Evolutionary conservation across 108 stramenopile species (phyloP).

Genomic region (Pseudonitzschia pungens): DNA sequence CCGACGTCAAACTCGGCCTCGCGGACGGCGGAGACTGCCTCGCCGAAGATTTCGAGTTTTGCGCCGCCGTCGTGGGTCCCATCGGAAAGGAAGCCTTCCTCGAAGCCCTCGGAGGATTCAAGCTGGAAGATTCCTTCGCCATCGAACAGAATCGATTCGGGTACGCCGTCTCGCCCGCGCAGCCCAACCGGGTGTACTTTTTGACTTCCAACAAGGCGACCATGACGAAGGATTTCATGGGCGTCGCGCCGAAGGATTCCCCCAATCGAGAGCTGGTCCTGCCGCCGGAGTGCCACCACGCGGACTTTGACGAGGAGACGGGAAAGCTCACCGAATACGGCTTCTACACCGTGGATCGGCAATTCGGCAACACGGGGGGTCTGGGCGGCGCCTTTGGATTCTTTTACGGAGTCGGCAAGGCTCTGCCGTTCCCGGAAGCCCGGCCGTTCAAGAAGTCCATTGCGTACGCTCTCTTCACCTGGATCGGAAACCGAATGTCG

Average conservation of each 20-base stretch:
- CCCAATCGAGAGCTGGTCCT: conserved; percentile 32
- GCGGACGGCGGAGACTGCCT: neutral
- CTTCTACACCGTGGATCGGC: conserved; percentile 74
- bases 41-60: conserved; percentile 72
- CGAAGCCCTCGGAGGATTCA: conserved; percentile 53
- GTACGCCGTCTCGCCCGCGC: conserved; percentile 65
- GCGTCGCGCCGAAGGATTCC: conserved; percentile 26
- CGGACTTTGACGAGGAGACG: conserved; percentile 48
- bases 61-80: conserved; percentile 75
- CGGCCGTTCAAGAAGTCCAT: conserved; percentile 66
- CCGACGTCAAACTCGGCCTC: conserved; percentile 27
- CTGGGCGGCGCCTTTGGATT: conserved; percentile 81
- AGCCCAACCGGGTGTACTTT: conserved; percentile 71
- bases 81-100: conserved; percentile 61
- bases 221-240: conserved; percentile 43
- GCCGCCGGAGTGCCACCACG: conserved; percentile 53
- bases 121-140: conserved; percentile 65
- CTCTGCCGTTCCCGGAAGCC: conserved; percentile 66
- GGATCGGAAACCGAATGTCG: neutral
- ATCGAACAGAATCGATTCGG: conserved; percentile 52
- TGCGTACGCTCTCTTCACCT: conserved; percentile 32
- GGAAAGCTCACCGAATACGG: conserved; percentile 70
- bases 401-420: conserved; percentile 75
- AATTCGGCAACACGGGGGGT: conserved; percentile 85
- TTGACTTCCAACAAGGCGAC: conserved; percentile 36